These are phyloP conservation scores for Trichocladium uniseriatum DNA, from an alignment of 495 filamentous ascomycete genomes.

Conservation along the genomic window DNA sequence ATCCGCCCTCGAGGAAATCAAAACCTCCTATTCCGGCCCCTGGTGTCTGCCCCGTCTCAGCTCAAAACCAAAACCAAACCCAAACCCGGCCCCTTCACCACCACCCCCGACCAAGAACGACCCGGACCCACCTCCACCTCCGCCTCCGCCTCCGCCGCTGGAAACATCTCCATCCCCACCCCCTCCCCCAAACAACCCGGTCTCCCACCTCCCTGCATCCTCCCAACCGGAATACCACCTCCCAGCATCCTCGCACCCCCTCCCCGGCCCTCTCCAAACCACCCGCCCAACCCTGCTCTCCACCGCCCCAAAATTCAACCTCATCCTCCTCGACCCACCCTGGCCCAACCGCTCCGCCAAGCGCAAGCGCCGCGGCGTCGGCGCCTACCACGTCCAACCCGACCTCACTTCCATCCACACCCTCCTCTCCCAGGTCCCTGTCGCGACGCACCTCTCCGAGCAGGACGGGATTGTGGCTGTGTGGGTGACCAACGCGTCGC, in stretches of 20 bases:
- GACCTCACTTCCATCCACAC: constrained; percentile 27
- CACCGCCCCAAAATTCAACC: constrained; percentile 48
- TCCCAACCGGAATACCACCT: constrained; percentile 11
- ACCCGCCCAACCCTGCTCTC: constrained; percentile 24
- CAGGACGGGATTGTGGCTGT: constrained; percentile 55
- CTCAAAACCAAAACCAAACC: neutral
- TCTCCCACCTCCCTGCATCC: neutral
- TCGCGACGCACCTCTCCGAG: constrained; percentile 48
- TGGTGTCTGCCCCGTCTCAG: constrained; percentile 37
- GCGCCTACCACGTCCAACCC: constrained; percentile 47
- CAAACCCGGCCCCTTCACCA: neutral
- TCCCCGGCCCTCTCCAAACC: constrained; percentile 35
- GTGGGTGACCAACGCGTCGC: constrained; percentile 80
- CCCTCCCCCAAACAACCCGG: neutral
- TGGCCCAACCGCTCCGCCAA: constrained; percentile 87
- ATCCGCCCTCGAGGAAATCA: constrained; percentile 32
- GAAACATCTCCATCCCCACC: neutral
- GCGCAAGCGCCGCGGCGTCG: constrained; percentile 39
- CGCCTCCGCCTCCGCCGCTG: neutral
- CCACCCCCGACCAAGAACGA: neutral
- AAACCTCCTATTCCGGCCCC: constrained; percentile 26
- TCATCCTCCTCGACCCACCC: constrained; percentile 83
- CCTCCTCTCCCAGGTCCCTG: constrained; percentile 43
- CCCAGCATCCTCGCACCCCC: constrained; percentile 27
- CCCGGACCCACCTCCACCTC: too few species aligned